Percentiles rank a stretch among this genome's conserved stretches.
Conservation (phyloP, 768 basidiomycete genomes). For the Lactarius tabidus region DNA sequence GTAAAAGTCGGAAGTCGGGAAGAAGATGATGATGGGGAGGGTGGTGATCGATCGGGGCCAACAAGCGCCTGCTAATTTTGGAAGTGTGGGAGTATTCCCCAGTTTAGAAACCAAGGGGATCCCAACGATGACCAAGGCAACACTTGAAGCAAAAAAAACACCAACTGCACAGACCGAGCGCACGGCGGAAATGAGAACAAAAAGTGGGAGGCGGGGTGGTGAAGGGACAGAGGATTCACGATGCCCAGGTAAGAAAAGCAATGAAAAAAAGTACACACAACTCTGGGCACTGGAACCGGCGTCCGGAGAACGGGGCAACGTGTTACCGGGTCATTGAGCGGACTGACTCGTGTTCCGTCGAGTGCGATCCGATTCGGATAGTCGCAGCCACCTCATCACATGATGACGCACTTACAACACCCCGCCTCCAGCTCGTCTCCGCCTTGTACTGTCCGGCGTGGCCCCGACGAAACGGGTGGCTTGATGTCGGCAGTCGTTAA, state of each 20-base stretch:
- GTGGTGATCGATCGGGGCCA: slow-evolving; percentile 8
- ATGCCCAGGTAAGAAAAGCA: neutral
- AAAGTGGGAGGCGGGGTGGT: neutral
- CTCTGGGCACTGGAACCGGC: neutral
- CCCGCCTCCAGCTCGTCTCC: slow-evolving; percentile 49
- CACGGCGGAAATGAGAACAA: neutral
- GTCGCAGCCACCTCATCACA: slow-evolving; percentile 47
- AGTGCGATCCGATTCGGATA: neutral
- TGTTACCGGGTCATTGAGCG: slow-evolving; percentile 4
- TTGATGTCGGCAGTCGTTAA: slow-evolving; percentile 22
- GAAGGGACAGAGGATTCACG: slow-evolving; percentile 3
- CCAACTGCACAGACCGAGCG: slow-evolving; percentile 3
- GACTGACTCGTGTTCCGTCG: neutral
- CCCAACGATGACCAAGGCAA: slow-evolving; percentile 1
- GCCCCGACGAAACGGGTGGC: slow-evolving; percentile 12
- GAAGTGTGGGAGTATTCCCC: slow-evolving; percentile 3
- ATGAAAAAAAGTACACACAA: slow-evolving; percentile 4
- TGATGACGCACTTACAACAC: slow-evolving; percentile 81
- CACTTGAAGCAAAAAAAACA: slow-evolving; percentile 2
- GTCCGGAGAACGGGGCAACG: neutral
- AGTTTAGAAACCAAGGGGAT: slow-evolving; percentile 5
- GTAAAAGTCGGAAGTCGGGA: neutral
- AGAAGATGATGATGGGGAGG: neutral
- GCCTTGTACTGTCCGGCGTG: slow-evolving; percentile 23
- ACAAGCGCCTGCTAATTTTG: slow-evolving; percentile 11